A percentile compares a stretch with the other conserved stretches of the same genome.
Conservation (phyloP, 192 early-diverging fungal genomes). For the Chytriomyces hyalinus region DNA sequence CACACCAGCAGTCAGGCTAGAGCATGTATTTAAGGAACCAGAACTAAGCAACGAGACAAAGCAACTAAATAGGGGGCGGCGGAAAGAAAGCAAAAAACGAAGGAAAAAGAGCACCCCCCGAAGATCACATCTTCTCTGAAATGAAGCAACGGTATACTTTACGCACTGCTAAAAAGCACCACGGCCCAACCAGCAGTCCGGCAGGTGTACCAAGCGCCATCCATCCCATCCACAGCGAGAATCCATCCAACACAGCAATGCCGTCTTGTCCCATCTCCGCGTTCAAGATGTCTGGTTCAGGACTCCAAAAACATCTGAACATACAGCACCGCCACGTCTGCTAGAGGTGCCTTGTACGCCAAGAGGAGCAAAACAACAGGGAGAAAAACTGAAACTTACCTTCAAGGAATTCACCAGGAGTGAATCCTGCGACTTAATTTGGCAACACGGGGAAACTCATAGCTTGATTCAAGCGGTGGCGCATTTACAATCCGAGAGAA, state of each 20-base stretch:
- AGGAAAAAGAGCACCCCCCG: neutral
- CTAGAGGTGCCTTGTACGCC: neutral
- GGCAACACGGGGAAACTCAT: no score
- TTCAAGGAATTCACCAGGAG: no score
- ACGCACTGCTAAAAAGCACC: conserved; percentile 16
- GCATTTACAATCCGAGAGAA: no score
- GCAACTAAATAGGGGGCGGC: no score
- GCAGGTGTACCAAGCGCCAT: conserved; percentile 23
- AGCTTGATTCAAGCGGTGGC: no score
- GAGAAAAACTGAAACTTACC: neutral
- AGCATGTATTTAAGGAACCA: no score
- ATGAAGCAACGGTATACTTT: neutral
- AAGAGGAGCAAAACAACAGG: conserved; percentile 17
- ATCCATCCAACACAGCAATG: conserved; percentile 46
- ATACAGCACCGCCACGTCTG: conserved; percentile 13
- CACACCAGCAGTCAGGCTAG: no score
- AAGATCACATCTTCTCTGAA: neutral
- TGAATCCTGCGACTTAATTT: no score
- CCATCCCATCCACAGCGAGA: conserved; percentile 44
- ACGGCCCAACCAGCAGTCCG: conserved; percentile 22
- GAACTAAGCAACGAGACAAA: no score
- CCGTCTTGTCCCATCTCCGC: conserved; percentile 27
- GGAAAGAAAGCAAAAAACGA: neutral
- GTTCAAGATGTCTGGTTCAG: neutral
- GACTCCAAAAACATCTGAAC: conserved; percentile 14